Evolutionary conservation across 257 asterid species (phyloP).

Genomic region (Solanum okadae): DNA sequence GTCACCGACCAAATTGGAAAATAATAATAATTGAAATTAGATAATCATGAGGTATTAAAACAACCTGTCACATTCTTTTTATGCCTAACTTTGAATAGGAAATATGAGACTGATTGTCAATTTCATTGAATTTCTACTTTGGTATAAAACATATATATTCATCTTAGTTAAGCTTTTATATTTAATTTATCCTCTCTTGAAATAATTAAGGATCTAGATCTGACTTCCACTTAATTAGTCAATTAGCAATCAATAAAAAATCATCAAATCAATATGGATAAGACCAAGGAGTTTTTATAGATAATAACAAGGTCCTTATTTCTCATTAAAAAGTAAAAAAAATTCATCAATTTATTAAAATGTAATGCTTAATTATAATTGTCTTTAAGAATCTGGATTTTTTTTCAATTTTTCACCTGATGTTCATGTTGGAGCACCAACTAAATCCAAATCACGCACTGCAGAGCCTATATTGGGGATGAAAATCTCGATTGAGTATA

Average conservation of each 20-base stretch:
- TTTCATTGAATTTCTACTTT: neutral
- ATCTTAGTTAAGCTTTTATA: neutral
- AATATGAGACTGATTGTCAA: neutral
- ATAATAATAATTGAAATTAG: neutral
- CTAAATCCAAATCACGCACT: neutral
- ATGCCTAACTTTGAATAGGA: conserved; percentile 22
- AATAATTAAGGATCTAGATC: neutral
- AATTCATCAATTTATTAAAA: neutral
- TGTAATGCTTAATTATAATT: neutral
- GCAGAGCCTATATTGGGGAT: too few relatives aligned
- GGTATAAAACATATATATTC: neutral
- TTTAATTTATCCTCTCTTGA: neutral
- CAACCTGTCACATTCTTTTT: conserved; percentile 9
- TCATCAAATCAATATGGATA: neutral
- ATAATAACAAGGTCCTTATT: neutral
- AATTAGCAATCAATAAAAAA: neutral
- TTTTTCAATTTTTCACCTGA: neutral
- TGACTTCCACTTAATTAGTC: neutral
- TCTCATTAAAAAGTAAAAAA: neutral
- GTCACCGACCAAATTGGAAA: neutral
- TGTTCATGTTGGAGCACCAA: neutral
- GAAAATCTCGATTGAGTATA: neutral
- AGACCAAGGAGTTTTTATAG: neutral
- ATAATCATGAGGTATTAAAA: neutral
- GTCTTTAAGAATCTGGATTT: neutral